Evolutionary conservation across 352 stramenopile genomes (phyloP), one percentile per base, ranked within the genome.

Genomic region (Phytophthora aleatoria): DNA sequence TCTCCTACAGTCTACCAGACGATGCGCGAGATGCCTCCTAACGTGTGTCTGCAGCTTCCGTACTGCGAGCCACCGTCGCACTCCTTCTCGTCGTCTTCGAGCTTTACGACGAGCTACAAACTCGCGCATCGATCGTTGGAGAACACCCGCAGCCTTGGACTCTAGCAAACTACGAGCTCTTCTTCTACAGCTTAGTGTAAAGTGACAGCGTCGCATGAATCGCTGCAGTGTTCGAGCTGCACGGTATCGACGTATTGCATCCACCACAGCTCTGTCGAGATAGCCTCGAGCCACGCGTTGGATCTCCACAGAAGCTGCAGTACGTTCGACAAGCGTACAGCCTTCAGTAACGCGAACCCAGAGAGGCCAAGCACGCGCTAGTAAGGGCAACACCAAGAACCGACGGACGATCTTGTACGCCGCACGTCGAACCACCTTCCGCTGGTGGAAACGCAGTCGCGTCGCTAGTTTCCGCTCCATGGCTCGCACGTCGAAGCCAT

Each of bases 391-490:
- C 9, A 91, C 44, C 38, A 89, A 52, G 24, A 75, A 67, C 5
- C 63, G 55, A 3, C 56, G 65, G 15, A 91, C 65, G 16, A 90
- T 62, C 12, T 67, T 70, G 28, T 74, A 71, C 13, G 79, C 68
- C 15, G 63, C 67, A n/a, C 61, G 61, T 24, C 64, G 71, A n/a
- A 79, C 42, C 3, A 68, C 38, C 28, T 62, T 68, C 3, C 63
- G 55, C 31, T 61, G 56, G 61, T 90, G 75, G 28, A 80, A 69
- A 26, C 47, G 39, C 10, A 90, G 57, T 15, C 82, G 70, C 33
- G 65, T 56, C 1, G 39, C 49, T 5, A 92, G 67, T 33, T 76
- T 59, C 20, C 60, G 51, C 66, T 92, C 84, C 66, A 92, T 79
- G 13, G 76, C 59, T 26, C 71, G 70, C 11, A 87, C 83, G 54